Conservation (phyloP, 352 stramenopile species). For the Phytophthora cactorum region DNA sequence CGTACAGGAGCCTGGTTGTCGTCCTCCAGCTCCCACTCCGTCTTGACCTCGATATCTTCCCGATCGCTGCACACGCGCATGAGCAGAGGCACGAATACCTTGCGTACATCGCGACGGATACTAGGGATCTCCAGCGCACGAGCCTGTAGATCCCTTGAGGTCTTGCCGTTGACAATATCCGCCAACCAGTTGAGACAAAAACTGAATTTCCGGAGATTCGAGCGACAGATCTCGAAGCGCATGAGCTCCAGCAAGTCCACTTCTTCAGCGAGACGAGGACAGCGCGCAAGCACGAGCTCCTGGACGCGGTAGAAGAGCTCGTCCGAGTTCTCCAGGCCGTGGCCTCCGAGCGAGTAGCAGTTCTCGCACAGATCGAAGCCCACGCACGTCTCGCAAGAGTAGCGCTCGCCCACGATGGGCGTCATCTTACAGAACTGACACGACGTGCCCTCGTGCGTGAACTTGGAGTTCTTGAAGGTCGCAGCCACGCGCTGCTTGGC, state of each 20-base stretch:
- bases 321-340: slow-evolving; percentile 86
- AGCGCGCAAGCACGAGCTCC: slow-evolving; percentile 75
- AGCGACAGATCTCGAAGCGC: slow-evolving; percentile 87
- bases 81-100: slow-evolving; percentile 82
- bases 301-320: slow-evolving; percentile 86
- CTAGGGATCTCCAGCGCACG: slow-evolving; percentile 80
- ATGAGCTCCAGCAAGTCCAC: slow-evolving; percentile 81
- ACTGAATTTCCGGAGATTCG: slow-evolving; percentile 86
- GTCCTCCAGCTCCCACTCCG: slow-evolving; percentile 85
- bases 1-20: slow-evolving; percentile 73
- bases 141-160: slow-evolving; percentile 72
- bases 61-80: slow-evolving; percentile 81
- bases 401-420: slow-evolving; percentile 78
- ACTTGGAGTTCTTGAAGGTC: slow-evolving; percentile 74
- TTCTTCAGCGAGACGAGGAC: slow-evolving; percentile 62
- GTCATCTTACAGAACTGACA: slow-evolving; percentile 85
- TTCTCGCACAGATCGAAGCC: slow-evolving; percentile 84
- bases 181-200: slow-evolving; percentile 87
- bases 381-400: slow-evolving; percentile 80
- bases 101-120: slow-evolving; percentile 79
- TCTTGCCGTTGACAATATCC: slow-evolving; percentile 84
- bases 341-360: slow-evolving; percentile 82
- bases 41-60: slow-evolving; percentile 86
- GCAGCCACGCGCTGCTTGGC: slow-evolving; percentile 74
- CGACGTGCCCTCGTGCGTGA: slow-evolving; percentile 73